Evolutionary conservation across 2,329 filamentous ascomycete genomes (phyloP).

Genomic region (Alternaria sp.): DNA sequence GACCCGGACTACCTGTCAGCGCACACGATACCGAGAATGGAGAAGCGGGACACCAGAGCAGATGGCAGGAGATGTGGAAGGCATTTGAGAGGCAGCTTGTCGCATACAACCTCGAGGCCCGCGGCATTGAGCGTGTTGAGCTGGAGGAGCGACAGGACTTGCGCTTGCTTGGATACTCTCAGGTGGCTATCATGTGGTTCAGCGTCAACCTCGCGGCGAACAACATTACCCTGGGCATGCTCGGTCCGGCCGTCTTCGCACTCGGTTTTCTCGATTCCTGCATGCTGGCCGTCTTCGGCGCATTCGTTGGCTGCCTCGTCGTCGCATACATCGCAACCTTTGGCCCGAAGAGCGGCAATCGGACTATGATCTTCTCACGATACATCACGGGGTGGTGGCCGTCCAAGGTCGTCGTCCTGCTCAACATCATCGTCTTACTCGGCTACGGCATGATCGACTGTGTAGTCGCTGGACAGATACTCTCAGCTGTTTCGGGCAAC

Average conservation of each 20-base stretch:
- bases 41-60: constrained; percentile 6
- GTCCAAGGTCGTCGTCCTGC: constrained; percentile 65
- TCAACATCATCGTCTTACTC: constrained; percentile 68
- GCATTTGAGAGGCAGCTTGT: constrained; percentile 51
- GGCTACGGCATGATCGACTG: constrained; percentile 69
- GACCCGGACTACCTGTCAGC: constrained; percentile 21
- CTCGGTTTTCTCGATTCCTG: constrained; percentile 64
- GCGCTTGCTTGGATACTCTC: constrained; percentile 59
- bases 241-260: constrained; percentile 64
- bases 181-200: constrained; percentile 66
- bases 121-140: constrained; percentile 66
- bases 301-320: constrained; percentile 60
- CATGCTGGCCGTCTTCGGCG: constrained; percentile 64
- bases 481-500: constrained; percentile 68
- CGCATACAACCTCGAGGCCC: constrained; percentile 63
- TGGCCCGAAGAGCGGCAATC: constrained; percentile 66
- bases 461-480: constrained; percentile 71
- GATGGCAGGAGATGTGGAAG: constrained; percentile 30
- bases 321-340: constrained; percentile 68
- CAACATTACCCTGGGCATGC: constrained; percentile 69
- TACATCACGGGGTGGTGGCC: constrained; percentile 72
- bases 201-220: constrained; percentile 68
- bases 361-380: constrained; percentile 63
- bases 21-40: constrained; percentile 2
- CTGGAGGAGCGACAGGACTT: constrained; percentile 61